These are phyloP conservation scores for Amoeboaphelidium protococcarum DNA, from an alignment of 371 early-diverging fungal species.

Conservation along the genomic window DNA sequence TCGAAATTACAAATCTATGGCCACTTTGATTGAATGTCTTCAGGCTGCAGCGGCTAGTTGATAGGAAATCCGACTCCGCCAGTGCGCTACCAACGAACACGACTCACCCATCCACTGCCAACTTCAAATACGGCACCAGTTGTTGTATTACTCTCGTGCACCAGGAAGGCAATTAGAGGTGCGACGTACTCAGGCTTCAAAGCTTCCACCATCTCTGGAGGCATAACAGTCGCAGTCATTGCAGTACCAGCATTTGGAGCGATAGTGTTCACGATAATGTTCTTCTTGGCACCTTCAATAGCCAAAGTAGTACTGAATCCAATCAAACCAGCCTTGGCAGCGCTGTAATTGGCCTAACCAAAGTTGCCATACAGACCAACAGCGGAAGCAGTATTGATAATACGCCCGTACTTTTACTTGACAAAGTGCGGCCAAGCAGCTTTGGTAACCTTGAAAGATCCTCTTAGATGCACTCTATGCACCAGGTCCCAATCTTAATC, in stretches of 20 bases:
- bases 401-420: constrained; percentile 80
- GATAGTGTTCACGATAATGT: constrained; percentile 61
- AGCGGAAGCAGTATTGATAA: constrained; percentile 58
- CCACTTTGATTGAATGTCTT: constrained; percentile 24
- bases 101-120: constrained; percentile 40
- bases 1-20: constrained; percentile 59
- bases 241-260: constrained; percentile 91
- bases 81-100: constrained; percentile 35
- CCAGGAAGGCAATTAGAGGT: constrained; percentile 37
- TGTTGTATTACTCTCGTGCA: constrained; percentile 21
- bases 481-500: constrained; percentile 90
- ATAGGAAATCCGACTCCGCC: constrained; percentile 38
- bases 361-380: constrained; percentile 43
- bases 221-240: constrained; percentile 62
- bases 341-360: constrained; percentile 55
- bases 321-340: constrained; percentile 56
- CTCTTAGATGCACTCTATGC: constrained; percentile 61
- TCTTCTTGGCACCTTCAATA: constrained; percentile 32
- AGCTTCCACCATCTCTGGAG: constrained; percentile 39
- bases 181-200: constrained; percentile 53
- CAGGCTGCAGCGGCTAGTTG: constrained; percentile 26
- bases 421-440: constrained; percentile 89
- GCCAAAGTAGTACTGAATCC: constrained; percentile 45
- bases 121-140: constrained; percentile 39
- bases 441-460: constrained; percentile 77